phyloP scores from a whole-genome alignment of 495 filamentous ascomycete species.

The Pyrenopolyporus hunteri region DNA sequence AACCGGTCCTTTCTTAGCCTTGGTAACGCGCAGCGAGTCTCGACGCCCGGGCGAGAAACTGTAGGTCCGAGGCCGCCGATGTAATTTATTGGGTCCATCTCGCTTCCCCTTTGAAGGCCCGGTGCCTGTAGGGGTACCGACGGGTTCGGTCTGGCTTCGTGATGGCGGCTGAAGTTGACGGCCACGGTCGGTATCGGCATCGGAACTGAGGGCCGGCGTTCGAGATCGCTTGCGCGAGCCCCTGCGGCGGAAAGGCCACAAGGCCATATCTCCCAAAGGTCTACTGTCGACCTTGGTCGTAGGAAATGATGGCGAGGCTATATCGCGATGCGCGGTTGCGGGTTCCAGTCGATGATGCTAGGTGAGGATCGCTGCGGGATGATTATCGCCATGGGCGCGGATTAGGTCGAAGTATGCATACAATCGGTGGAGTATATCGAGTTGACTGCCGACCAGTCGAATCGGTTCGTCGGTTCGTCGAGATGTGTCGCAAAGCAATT shows the following conservation, averaged over 20 bases:
- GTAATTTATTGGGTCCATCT: conserved; percentile 54
- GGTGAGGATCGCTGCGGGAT: conserved; percentile 35
- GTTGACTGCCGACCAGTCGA: background rate
- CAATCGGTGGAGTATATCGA: conserved; percentile 16
- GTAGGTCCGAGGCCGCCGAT: conserved; percentile 54
- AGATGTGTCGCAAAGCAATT: conserved; percentile 27
- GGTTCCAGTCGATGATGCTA: conserved; percentile 35
- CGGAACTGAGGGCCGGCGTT: conserved; percentile 45
- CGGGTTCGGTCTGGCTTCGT: conserved; percentile 49
- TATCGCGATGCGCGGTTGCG: conserved; percentile 25
- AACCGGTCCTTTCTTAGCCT: conserved; percentile 40
- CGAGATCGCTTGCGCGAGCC: conserved; percentile 56
- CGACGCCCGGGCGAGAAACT: conserved; percentile 60
- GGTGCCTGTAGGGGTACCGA: conserved; percentile 29
- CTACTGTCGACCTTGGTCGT: conserved; percentile 10
- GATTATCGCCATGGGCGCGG: conserved; percentile 45
- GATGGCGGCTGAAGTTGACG: conserved; percentile 38
- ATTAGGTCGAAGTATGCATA: conserved; percentile 34
- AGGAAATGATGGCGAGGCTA: conserved; percentile 33
- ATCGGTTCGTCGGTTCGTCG: conserved; percentile 17
- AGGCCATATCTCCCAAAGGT: conserved; percentile 62
- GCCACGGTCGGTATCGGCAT: conserved; percentile 38
- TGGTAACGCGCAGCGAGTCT: conserved; percentile 51
- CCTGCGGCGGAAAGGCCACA: conserved; percentile 81
- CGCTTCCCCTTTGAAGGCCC: conserved; percentile 35